Evolutionary conservation across 331 rosid genomes (phyloP), one percentile per base, ranked within the genome.

Genomic region (Rhamnella rubrinervis): DNA sequence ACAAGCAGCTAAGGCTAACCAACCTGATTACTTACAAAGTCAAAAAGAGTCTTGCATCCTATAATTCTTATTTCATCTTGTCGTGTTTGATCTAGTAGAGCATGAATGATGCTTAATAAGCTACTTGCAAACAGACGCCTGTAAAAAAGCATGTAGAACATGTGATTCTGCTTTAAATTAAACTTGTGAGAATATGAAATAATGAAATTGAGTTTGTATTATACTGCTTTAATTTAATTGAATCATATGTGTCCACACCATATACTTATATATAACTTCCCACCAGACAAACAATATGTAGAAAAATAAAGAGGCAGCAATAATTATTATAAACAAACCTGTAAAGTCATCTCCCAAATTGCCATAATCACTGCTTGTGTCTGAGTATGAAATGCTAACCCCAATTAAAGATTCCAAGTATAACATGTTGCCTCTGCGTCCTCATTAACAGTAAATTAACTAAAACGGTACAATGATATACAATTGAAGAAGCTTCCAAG

Each of bases 121-220:
- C 99, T 89, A 82, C 80, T 89, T 0, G 97, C 92, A 80, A 95
- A 89, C 59, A 95, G 81, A 65, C 96, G 92, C 97, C 97, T 95
- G 56, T 28, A n/a, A 74, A 49, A 59, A 57, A 68, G 19, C 16
- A 51, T 57, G 19, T 19, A 72, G 55, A 63, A 23, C 46, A 65
- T 40, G 19, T 58, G 51, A 53, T 40, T 50, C 16, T 66, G 2
- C 9, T 44, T 61, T 71, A 50, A 71, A 15, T 44, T 61, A 65
- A 50, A 71, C 19, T 75, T 52, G 59, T 23, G 10, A 26, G 57
- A 5, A 46, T 39, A 40, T 40, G 28, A 69, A 59, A 31, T n/a
- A 12, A 21, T 39, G 2, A 8, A 59, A 25, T 16, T 21, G 18
- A 28, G 3, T 2, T 28, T 28, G 35, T 28, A 28, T 28, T 28